These are phyloP conservation scores for Candida bentonensis DNA, from an alignment of 805 yeast species.

Conservation along the genomic window DNA sequence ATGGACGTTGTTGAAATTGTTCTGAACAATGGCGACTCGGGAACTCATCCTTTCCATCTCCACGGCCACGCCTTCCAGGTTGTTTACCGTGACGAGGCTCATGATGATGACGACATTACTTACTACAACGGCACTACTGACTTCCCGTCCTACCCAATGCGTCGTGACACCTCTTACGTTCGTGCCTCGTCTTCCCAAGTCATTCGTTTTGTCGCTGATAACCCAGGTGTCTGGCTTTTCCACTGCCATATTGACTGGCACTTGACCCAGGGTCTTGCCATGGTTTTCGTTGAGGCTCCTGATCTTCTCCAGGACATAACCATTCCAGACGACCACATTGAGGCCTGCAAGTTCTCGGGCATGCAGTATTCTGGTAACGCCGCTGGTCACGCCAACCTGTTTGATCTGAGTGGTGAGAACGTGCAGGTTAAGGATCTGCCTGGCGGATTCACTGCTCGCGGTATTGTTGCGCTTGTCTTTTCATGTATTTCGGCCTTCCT, in stretches of 20 bases:
- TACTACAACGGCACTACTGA: slow-evolving; percentile 32
- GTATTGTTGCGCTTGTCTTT: slow-evolving; percentile 87
- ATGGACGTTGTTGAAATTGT: slow-evolving; percentile 65
- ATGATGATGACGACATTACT: slow-evolving; percentile 41
- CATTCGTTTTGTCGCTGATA: slow-evolving; percentile 76
- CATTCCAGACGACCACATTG: slow-evolving; percentile 45
- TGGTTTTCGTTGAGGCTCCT: slow-evolving; percentile 77
- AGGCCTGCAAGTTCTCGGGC: slow-evolving; percentile 45
- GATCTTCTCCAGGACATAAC: slow-evolving; percentile 40
- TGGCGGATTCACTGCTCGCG: slow-evolving; percentile 83
- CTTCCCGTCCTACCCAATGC: slow-evolving; percentile 64
- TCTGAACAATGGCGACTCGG: slow-evolving; percentile 76
- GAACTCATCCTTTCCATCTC: slow-evolving; percentile 94
- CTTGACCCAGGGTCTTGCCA: slow-evolving; percentile 82
- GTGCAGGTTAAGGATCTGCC: slow-evolving; percentile 59
- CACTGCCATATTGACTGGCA: slow-evolving; percentile 99
- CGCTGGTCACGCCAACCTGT: slow-evolving; percentile 46
- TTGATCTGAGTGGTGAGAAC: slow-evolving; percentile 64
- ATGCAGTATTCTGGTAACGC: slow-evolving; percentile 65
- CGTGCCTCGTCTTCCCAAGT: slow-evolving; percentile 78
- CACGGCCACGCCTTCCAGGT: slow-evolving; percentile 91
- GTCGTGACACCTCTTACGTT: slow-evolving; percentile 70
- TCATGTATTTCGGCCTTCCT: slow-evolving; percentile 74
- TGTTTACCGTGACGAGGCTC: slow-evolving; percentile 53
- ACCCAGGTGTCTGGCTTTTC: slow-evolving; percentile 98